A percentile compares a stretch with the other conserved stretches of the same genome.
phyloP scores from a whole-genome alignment of 2,329 filamentous ascomycete species.

The Colletotrichum salicis region DNA sequence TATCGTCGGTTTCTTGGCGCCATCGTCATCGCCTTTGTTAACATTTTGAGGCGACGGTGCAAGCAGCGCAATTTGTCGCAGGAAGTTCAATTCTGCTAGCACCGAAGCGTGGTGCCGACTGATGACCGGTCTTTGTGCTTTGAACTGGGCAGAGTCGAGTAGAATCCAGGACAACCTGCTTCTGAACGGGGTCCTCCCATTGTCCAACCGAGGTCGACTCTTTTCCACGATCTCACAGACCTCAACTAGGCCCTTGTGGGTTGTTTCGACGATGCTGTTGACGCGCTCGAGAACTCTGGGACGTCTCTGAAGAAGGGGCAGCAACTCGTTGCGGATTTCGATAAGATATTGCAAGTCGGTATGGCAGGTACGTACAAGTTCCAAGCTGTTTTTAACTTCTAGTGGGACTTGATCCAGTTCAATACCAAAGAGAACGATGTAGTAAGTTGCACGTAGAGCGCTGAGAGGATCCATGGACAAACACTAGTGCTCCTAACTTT shows the following conservation, averaged over 20 bases:
- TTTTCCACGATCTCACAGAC: slow-evolving; percentile 45
- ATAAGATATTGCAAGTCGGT: slow-evolving; percentile 47
- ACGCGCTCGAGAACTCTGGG: slow-evolving; percentile 42
- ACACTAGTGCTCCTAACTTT: background rate
- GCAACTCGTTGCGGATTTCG: slow-evolving; percentile 42
- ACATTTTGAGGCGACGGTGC: background rate
- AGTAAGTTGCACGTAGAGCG: slow-evolving; percentile 22
- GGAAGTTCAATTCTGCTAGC: slow-evolving; percentile 43
- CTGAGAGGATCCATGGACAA: slow-evolving; percentile 12
- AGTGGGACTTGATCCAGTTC: slow-evolving; percentile 42
- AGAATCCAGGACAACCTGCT: slow-evolving; percentile 41
- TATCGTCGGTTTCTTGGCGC: background rate
- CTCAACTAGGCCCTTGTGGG: slow-evolving; percentile 41
- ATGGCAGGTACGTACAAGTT: slow-evolving; percentile 46
- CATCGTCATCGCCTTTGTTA: background rate
- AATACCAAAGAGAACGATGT: slow-evolving; percentile 33
- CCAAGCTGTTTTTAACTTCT: slow-evolving; percentile 42
- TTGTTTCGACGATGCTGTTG: slow-evolving; percentile 43
- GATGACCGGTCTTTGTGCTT: slow-evolving; percentile 40
- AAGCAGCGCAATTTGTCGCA: slow-evolving; percentile 27
- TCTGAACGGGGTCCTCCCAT: slow-evolving; percentile 36
- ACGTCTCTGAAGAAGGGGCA: slow-evolving; percentile 39
- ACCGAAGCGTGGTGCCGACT: slow-evolving; percentile 44
- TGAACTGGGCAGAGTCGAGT: slow-evolving; percentile 41
- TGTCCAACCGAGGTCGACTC: slow-evolving; percentile 39